Evolutionary conservation across 495 filamentous ascomycete species (phyloP).

Genomic region (Chaetomium fimeti): DNA sequence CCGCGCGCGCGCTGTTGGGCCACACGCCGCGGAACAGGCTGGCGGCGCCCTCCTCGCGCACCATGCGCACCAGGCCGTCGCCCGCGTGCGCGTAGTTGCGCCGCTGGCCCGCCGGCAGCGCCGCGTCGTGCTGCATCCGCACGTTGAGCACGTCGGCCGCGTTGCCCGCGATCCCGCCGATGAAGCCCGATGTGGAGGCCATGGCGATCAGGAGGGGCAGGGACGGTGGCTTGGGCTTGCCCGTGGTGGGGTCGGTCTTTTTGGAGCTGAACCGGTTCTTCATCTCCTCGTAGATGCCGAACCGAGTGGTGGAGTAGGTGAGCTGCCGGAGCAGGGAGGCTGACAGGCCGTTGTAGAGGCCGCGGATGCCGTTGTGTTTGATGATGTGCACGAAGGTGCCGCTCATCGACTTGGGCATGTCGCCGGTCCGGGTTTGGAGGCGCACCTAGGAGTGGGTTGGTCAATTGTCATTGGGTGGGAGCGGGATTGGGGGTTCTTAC

Average conservation of each 20-base stretch:
- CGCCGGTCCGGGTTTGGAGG: slow-evolving; percentile 73
- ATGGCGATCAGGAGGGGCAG: slow-evolving; percentile 74
- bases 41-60: slow-evolving; percentile 67
- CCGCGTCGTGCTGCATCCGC: slow-evolving; percentile 94
- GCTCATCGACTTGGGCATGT: slow-evolving; percentile 69
- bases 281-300: slow-evolving; percentile 91
- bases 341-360: slow-evolving; percentile 84
- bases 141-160: slow-evolving; percentile 96
- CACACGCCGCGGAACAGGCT: slow-evolving; percentile 84
- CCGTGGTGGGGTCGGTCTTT: slow-evolving; percentile 6
- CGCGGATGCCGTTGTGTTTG: slow-evolving; percentile 60
- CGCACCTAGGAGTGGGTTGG: slow-evolving; percentile 56
- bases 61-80: slow-evolving; percentile 83
- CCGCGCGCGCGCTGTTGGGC: slow-evolving; percentile 85
- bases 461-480: not conserved
- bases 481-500: slow-evolving; percentile 16
- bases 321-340: slow-evolving; percentile 88
- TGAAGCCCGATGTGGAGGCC: slow-evolving; percentile 76
- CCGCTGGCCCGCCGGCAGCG: slow-evolving; percentile 68
- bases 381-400: slow-evolving; percentile 78
- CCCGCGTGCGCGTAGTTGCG: slow-evolving; percentile 88
- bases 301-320: slow-evolving; percentile 89
- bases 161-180: slow-evolving; percentile 89
- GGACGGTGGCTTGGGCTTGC: slow-evolving; percentile 55
- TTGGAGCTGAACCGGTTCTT: slow-evolving; percentile 60